Evolutionary conservation across 202 grass and related monocot genomes (phyloP), one percentile per base, ranked within the genome.

Genomic region (Setaria italica): DNA sequence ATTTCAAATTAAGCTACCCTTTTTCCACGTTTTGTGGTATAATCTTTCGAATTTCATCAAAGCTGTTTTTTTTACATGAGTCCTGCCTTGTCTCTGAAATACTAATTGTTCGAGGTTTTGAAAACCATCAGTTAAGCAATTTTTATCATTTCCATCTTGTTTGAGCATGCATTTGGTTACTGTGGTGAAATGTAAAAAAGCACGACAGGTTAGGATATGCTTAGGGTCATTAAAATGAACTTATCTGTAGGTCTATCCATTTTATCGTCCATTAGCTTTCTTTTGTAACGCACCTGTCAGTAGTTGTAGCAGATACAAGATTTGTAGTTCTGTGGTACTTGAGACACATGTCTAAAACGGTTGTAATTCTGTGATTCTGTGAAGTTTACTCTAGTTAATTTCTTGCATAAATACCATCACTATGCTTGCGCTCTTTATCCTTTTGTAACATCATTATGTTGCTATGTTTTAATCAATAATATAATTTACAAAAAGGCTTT

Each of bases 211-310:
- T 67, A 30, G 39, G 50, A 74, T 56, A 21, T 56, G 37, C 37
- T 67, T 57, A 33, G 47, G 53, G n/a, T 53, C 17, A 62, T 81
- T 86, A 62, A 33, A 49, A 78, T 63, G 41, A 88, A 32, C 3
- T 70, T 69, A 12, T 88, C 19, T 35, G 46, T n/a, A 54, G 17
- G 42, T 62, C 20, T 58, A 35, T 74, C 20, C 4, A 11, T 10
- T 12, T 67, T 56, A 75, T 35, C 32, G 20, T 70, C 13, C 3
- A 29, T 3, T 37, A 67, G 43, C 32, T 20, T 74, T 59, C 14
- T 55, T 54, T 32, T 42, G n/a, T 66, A 62, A 32, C 1, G 4
- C 29, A 62, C 59, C 59, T 32, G 11, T 32, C 3, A 30, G 4
- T 32, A 63, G 12, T 63, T 63, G 25, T 62, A 30, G 21, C 59